Conservation (phyloP, 169 alveolate genomes). For the Eimeria sp. region DNA sequence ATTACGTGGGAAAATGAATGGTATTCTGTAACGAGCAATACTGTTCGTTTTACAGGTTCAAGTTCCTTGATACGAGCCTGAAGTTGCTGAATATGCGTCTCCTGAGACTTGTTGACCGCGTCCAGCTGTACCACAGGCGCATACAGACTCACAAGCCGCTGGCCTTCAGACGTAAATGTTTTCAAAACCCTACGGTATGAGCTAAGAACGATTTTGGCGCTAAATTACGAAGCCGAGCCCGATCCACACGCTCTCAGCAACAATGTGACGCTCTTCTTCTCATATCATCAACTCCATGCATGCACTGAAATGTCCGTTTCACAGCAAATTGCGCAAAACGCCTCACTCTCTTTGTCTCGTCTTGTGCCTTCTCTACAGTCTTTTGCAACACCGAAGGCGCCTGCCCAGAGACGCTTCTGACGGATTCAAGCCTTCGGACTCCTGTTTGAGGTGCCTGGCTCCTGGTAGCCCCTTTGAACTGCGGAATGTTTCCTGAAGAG, state of each 20-base stretch:
- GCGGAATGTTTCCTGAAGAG: constrained; percentile 41
- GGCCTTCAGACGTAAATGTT: neutral
- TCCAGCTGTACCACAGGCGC: constrained; percentile 37
- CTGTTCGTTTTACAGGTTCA: constrained; percentile 16
- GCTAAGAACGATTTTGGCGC: neutral
- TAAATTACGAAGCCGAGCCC: neutral
- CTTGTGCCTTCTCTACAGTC: constrained; percentile 71
- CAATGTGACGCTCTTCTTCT: neutral
- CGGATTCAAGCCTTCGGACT: constrained; percentile 36
- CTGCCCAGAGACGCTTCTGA: constrained; percentile 37
- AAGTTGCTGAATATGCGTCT: constrained; percentile 32
- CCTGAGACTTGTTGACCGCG: constrained; percentile 67
- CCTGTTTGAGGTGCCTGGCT: constrained; percentile 31
- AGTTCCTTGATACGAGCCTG: constrained; percentile 57
- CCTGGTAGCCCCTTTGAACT: constrained; percentile 53
- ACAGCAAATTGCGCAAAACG: neutral
- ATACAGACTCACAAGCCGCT: neutral
- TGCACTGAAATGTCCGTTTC: neutral
- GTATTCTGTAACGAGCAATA: neutral
- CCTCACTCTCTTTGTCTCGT: constrained; percentile 50
- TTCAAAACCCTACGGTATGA: neutral
- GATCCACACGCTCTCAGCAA: neutral
- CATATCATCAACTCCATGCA: neutral
- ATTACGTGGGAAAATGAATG: neutral
- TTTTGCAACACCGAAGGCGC: constrained; percentile 65